Evolutionary conservation across 1,284 basidiomycete species (phyloP), one percentile per base, ranked within the genome.

Genomic region (Ceratobasidium sp.): DNA sequence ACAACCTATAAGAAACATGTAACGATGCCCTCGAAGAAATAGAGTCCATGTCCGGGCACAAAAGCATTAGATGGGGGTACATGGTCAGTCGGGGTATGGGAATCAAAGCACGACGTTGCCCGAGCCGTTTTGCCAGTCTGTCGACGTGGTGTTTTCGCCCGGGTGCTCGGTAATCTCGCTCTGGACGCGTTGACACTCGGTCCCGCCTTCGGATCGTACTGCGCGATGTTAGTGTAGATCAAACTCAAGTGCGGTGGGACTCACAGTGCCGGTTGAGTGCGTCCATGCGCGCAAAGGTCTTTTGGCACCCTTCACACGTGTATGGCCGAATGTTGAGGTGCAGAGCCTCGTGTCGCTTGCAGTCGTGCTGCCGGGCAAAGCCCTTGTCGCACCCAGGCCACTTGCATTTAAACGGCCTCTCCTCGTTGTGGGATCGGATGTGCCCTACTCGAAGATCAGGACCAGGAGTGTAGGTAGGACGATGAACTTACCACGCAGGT

Each of bases 331-430:
- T 87, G 73, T 90, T 91, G 56, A 88, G 85, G 75, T 93, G 91
- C 49, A 92, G 80, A 72, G 90, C 87, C 76, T 93, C 90, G 73
- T 93, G 91, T 2, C 91, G 83, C 76, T 91, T 93, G 79, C 90
- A 92, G 76, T 93, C 91, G 74, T 93, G 90, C 77, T 92, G 90
- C 69, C 90, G 78, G n/a, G 91, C 90, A 72, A 93, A 93, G 40
- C 89, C 88, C 79, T 92, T 92, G 56, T 86, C 87, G 75, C 91
- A 93, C 20, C 90, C 91, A 0, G 91, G 90, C 89, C 90, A 93
- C 75, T 90, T 88, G 80, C 91, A 93, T 75, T 87, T 84, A 82
- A 90, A 93, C 29, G 91, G 91, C 72, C 91, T 87, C 78, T 93
- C 91, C 76, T 91, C 89, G 57, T 88, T 90, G 73, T 93, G 91